Percentiles rank a stretch among this genome's conserved stretches.
These are phyloP conservation scores for Claviceps humidiphila DNA, from an alignment of 2,329 filamentous ascomycete genomes.

Conservation along the genomic window DNA sequence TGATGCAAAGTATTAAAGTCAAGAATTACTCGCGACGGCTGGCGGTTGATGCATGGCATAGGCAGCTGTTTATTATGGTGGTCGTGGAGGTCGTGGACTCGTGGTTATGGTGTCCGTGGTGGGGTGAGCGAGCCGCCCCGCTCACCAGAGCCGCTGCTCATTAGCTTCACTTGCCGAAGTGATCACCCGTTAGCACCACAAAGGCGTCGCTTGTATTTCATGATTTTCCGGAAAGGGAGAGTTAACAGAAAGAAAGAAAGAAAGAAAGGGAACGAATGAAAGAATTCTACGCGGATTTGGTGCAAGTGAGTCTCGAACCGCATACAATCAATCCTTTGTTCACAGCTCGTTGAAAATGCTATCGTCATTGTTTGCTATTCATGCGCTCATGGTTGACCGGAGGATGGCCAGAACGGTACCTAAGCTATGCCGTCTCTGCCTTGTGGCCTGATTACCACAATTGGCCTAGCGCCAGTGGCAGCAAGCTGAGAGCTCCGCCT, in stretches of 20 bases:
- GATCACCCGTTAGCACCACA: no score
- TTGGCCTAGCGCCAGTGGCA: constrained; percentile 11
- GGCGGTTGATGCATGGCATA: not conserved
- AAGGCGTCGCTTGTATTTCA: no score
- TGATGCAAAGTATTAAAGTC: not conserved
- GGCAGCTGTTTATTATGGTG: no score
- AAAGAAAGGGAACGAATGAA: not conserved
- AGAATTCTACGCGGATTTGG: not conserved
- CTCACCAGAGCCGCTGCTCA: not conserved
- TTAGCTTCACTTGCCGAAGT: no score
- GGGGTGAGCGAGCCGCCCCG: not conserved
- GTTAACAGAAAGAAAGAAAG: not conserved
- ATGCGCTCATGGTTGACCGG: not conserved
- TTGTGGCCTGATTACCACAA: constrained; percentile 19
- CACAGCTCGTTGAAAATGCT: not conserved
- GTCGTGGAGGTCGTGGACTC: not conserved
- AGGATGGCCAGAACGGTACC: not conserved
- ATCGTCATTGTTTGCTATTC: not conserved
- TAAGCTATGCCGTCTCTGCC: constrained; percentile 13
- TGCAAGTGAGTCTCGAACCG: not conserved
- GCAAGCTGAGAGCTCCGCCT: constrained; percentile 13
- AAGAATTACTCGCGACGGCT: constrained; percentile 1
- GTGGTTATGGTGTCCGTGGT: not conserved
- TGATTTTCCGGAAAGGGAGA: no score
- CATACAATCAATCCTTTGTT: not conserved